Base-by-base conservation (phyloP, 768 basidiomycete species). In the Clavaria fumosa region DNA sequence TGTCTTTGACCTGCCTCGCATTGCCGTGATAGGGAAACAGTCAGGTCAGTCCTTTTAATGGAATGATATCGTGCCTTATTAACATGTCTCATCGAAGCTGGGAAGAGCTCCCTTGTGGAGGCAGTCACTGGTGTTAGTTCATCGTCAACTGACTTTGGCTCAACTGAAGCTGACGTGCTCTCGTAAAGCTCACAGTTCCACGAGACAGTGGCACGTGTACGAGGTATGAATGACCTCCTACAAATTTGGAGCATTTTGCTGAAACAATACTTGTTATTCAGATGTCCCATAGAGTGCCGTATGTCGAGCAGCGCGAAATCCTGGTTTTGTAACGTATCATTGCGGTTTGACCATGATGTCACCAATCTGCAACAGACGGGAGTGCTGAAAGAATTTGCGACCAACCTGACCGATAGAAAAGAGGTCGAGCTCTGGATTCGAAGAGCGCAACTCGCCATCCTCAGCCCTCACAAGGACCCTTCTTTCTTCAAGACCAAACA, bases 71-170 rank as follows among this genome's bases (percentile, higher is more conserved):
- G 15, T 7, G 17, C 10, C 7, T n/a, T 26, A 38, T 17, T 23
- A n/a, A n/a, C n/a, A n/a, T n/a, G n/a, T n/a, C n/a, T n/a, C 34
- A 39, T 23, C 20, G 6, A 15, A 73, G 72, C 70, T 3, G 72
- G 72, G 3, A 75, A 74, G 44, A 74, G 72, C 40, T 74, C 71
- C 0, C 49, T 75, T 1, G 69, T 75, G 0, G 72, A 75, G 37
- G 70, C 67, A 0, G 66, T 73, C 0, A 70, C 61, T 10, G 69
- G 70, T 5, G 72, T 75, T 44, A 17, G 67, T 47, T 6, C 14
- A n/a, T 11, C 7, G 10, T 24, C 17, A 14, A 23, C 9, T 21
- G n/a, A n/a, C n/a, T n/a, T n/a, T n/a, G n/a, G 26, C 26, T 28
- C 26, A 28, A 28, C 9, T 28, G 9, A 9, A 28, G 26, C 26